Evolutionary conservation across 176 grass and related monocot species (phyloP).

Genomic region (Otatea glauca): DNA sequence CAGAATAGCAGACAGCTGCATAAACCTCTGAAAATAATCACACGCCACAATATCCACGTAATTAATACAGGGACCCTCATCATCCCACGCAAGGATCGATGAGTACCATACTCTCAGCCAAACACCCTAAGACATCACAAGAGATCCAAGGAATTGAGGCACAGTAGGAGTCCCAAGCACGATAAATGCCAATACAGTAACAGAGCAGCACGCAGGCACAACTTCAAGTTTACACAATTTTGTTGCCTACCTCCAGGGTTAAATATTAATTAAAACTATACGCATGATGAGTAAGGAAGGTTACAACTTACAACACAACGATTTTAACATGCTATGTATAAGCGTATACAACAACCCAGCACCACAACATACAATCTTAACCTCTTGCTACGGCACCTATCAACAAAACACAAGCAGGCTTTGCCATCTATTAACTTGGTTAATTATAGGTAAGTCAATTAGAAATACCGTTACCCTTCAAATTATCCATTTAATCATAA

Average conservation of each 20-base stretch:
- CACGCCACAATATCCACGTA: not conserved
- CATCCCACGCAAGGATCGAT: not conserved
- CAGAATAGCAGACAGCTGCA: not conserved
- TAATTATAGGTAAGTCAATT: conserved; percentile 47
- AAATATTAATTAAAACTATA: conserved; percentile 36
- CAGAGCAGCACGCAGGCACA: not conserved
- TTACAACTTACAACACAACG: too few relatives aligned
- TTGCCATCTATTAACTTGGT: conserved; percentile 39
- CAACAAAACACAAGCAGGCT: conserved; percentile 34
- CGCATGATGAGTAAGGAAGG: not conserved
- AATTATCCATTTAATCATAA: conserved; percentile 51
- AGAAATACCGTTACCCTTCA: conserved; percentile 42
- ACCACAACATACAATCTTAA: conserved; percentile 38
- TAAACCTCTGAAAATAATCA: not conserved
- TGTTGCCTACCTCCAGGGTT: conserved; percentile 21
- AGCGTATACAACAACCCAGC: conserved; percentile 17
- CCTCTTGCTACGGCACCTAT: conserved; percentile 18
- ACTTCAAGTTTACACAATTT: conserved; percentile 22
- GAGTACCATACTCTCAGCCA: not conserved
- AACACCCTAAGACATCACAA: not conserved
- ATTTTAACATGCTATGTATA: conserved; percentile 39
- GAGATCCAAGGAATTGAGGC: not conserved
- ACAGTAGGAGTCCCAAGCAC: not conserved
- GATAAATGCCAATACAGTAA: not conserved
- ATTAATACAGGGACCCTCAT: not conserved